A percentile compares a stretch with the other conserved stretches of the same genome.
These are phyloP conservation scores for Flaveria floridana DNA, from an alignment of 140 eudicot species.

Conservation along the genomic window DNA sequence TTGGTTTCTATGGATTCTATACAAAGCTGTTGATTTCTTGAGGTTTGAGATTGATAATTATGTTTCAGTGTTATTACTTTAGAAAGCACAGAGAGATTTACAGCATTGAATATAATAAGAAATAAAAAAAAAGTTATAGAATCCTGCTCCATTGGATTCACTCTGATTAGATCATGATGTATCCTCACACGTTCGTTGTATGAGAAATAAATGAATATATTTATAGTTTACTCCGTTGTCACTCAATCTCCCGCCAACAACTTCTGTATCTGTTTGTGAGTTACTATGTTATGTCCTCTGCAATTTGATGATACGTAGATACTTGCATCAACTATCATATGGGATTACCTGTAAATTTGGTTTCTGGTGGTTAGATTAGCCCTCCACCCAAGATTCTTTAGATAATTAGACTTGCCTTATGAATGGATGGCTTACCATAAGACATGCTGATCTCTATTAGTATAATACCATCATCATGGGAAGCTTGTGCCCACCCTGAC, in stretches of 20 bases:
- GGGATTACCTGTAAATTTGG: conserved; percentile 24
- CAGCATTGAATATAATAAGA: conserved; percentile 25
- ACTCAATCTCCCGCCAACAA: conserved; percentile 19
- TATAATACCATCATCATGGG: conserved; percentile 34
- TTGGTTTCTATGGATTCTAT: conserved; percentile 15
- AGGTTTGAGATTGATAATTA: neutral
- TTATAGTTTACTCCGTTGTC: conserved; percentile 12
- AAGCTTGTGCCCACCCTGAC: conserved; percentile 54
- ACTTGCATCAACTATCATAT: conserved; percentile 15
- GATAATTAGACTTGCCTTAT: neutral
- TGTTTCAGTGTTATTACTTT: conserved; percentile 11
- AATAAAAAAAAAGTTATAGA: conserved; percentile 1
- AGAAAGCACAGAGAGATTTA: conserved; percentile 7
- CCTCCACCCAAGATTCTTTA: neutral
- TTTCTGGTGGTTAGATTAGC: conserved; percentile 14
- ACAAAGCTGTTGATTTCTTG: conserved; percentile 3
- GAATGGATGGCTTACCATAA: conserved; percentile 35
- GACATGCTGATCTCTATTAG: neutral
- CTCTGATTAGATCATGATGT: neutral
- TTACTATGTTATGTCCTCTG: conserved; percentile 23
- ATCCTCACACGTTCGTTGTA: conserved; percentile 17
- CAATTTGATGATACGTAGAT: neutral
- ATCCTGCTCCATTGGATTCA: conserved; percentile 9
- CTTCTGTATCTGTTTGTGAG: conserved; percentile 25
- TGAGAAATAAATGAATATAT: conserved; percentile 10